Evolutionary conservation across 176 grass and related monocot genomes (phyloP).

Genomic region (Saccharum spontaneum): DNA sequence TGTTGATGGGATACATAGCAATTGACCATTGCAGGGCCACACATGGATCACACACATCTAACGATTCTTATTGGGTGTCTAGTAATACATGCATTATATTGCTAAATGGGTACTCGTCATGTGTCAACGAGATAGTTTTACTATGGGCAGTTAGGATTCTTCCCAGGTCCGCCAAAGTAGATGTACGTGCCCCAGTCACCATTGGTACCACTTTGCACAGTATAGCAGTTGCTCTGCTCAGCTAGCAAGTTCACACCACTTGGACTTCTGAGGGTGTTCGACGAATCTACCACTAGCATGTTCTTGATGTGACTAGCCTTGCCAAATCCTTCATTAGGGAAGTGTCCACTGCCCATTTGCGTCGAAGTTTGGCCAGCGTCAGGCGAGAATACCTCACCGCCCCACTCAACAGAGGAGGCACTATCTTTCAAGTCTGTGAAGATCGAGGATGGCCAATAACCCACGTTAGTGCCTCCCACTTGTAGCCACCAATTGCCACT

Average conservation of each 20-base stretch:
- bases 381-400: constrained; percentile 61
- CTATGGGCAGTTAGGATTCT: constrained; percentile 62
- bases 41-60: too few species aligned
- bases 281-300: constrained; percentile 64
- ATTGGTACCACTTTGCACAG: constrained; percentile 62
- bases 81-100: not conserved
- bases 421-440: constrained; percentile 58
- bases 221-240: constrained; percentile 70
- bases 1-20: too few species aligned
- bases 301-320: constrained; percentile 78
- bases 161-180: constrained; percentile 76
- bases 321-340: constrained; percentile 76
- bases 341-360: constrained; percentile 76
- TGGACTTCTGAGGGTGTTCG: constrained; percentile 58
- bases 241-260: constrained; percentile 47
- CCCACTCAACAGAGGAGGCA: constrained; percentile 72
- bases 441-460: constrained; percentile 79
- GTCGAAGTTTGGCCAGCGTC: constrained; percentile 70
- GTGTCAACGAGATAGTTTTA: not conserved
- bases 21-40: too few species aligned
- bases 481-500: constrained; percentile 74
- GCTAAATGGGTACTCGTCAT: not conserved
- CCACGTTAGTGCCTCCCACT: constrained; percentile 52
- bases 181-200: constrained; percentile 70
- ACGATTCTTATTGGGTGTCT: too few species aligned